phyloP scores from a whole-genome alignment of 2,329 filamentous ascomycete species.

The Microdochium trichocladiopsis region DNA sequence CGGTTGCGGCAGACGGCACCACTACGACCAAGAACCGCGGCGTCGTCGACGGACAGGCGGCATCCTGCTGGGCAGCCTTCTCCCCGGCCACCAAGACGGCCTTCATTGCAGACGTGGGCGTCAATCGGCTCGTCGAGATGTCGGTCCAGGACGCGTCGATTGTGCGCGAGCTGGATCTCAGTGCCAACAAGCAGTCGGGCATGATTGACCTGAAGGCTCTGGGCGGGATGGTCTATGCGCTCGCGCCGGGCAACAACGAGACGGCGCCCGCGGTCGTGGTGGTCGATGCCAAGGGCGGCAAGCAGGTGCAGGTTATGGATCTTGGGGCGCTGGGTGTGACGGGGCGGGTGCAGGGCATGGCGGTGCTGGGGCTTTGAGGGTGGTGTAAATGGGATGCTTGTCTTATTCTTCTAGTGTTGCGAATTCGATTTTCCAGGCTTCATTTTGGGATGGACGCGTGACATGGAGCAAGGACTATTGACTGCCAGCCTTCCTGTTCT shows the following conservation, averaged over 20 bases:
- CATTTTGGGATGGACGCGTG: too few relatives aligned
- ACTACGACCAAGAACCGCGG: constrained; percentile 28
- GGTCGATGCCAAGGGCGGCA: constrained; percentile 15
- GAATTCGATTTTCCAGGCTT: too few relatives aligned
- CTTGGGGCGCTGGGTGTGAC: neutral
- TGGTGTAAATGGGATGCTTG: too few relatives aligned
- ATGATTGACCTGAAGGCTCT: constrained; percentile 46
- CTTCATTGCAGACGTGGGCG: constrained; percentile 50
- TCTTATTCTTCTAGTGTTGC: too few relatives aligned
- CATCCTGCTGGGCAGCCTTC: constrained; percentile 52
- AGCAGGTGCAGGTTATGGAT: neutral
- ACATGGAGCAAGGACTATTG: too few relatives aligned
- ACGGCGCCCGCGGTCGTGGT: constrained; percentile 27
- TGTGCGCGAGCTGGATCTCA: constrained; percentile 31
- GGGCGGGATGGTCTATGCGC: constrained; percentile 49
- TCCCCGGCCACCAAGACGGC: constrained; percentile 38
- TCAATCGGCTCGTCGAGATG: constrained; percentile 50
- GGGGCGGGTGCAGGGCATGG: neutral
- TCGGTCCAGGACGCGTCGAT: constrained; percentile 40
- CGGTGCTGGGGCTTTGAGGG: neutral
- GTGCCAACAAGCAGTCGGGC: constrained; percentile 39
- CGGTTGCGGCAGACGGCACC: constrained; percentile 19
- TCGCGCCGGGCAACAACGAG: constrained; percentile 44
- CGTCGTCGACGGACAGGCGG: constrained; percentile 40
- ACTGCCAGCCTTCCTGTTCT: too few relatives aligned